Base-by-base conservation (phyloP, 352 stramenopile species). In the Pythium phragmitis region DNA sequence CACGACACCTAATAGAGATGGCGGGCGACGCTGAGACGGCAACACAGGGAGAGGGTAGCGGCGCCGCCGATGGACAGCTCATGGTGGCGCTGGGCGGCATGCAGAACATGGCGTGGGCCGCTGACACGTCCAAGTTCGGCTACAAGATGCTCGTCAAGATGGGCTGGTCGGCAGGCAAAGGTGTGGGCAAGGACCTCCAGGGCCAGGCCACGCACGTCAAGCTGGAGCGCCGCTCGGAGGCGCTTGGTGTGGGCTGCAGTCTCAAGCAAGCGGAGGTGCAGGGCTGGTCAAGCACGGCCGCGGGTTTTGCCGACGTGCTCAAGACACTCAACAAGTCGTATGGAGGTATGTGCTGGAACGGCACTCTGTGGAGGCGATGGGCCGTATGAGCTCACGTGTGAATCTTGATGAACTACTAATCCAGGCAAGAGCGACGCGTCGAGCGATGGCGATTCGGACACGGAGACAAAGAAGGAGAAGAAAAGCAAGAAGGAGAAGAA, bases 61-160 rank as follows among this genome's bases (percentile, higher is more conserved):
- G 49, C 19, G 56, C 51, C 8, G 56, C 42, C 41, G 73, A 76
- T 16, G 73, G 69, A 28, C 46, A 78, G 52, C 80, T 77, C 69
- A 90, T 95, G 84, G 81, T 95, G 60, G 72, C 79, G n/a, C 47
- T 95, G 47, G 86, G 86, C 26, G 86, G 86, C 45, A 88, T 91
- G 74, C 86, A 95, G 72, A 95, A 95, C 73, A 95, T 91, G 83
- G 86, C 84, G 55, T 95, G 86, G 86, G 84, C 86, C 9, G 70
- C 80, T 19, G 92, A 98, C 69, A 91, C 81, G 63, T 92, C 75
- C 77, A 98, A 98, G 74, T 98, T 98, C 57, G 96, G 96, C 17
- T 95, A 91, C 67, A 96, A 97, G 69, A 96, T 99, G 87, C 85
- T 99, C 34, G 70, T 92, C 21, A 98, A 98, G 73, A 98, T 99